Base-by-base conservation (phyloP, 345 rosid genomes). In the Punica granatum region DNA sequence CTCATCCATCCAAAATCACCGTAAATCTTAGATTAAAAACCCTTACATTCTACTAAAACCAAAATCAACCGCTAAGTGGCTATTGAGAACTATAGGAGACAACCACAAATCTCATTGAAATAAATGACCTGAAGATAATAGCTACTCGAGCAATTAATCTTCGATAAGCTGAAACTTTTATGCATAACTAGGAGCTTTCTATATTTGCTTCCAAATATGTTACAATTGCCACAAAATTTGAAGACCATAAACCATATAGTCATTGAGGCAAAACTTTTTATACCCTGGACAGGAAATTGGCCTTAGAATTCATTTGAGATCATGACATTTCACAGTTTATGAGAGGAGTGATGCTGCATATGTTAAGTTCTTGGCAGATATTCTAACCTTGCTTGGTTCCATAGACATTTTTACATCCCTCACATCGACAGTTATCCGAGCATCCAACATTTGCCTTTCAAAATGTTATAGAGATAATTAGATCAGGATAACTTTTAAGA, bases 401-500 rank as follows among this genome's bases (percentile, higher is more conserved):
- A 69, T 68, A 80, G 53, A 74, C 71, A 82, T 88, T 88, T 78
- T 75, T 74, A 73, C 93, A 85, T 64, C 80, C 84, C 73, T 84
- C 87, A 73, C 94, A 85, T 62, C 87, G 88, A 66, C 90, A 85
- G 72, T 78, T 82, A 75, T 49, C 74, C 6, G 89, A 85, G 84
- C 88, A 88, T 70, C 93, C 87, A 59, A 85, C 80, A 70, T 82
- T 79, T 59, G 83, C 81, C 78, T 72, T 63, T 72, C 62, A 33
- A 64, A 66, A 62, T 41, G 54, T 63, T 64, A 69, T 64, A 65
- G 10, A 32, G n/a, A 60, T 34, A 35, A 56, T 56, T 39, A 41
- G 43, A 70, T 58, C 70, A 42, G 33, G 33, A 44, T 7, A 42
- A 16, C 15, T 30, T 31, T 60, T n/a, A 54, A 58, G 14, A 46